Conservation (phyloP, 139 green algal species). For the Chlamydomonas sp. region DNA sequence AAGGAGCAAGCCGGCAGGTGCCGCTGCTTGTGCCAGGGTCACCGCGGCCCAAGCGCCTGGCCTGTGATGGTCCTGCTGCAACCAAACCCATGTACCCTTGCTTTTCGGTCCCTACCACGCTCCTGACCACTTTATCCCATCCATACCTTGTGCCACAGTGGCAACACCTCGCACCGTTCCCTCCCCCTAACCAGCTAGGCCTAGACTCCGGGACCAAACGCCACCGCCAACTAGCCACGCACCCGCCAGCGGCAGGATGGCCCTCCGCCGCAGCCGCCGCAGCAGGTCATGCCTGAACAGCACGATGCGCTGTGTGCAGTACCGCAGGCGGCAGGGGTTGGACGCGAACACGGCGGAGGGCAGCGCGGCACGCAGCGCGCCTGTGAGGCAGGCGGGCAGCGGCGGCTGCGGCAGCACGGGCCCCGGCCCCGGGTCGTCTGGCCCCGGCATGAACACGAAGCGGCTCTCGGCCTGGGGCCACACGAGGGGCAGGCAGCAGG, state of each 20-base stretch:
- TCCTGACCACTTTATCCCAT: not conserved
- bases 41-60: no score
- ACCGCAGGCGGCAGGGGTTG: conserved; percentile 84
- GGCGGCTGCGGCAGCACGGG: conserved; percentile 77
- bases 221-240: not conserved
- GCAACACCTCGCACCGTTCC: no score
- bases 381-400: conserved; percentile 69
- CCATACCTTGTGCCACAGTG: not conserved
- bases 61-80: no score
- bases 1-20: no score
- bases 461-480: conserved; percentile 60
- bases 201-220: conserved; percentile 3
- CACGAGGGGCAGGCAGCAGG: no score
- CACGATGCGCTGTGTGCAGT: conserved; percentile 62
- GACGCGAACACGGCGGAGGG: conserved; percentile 74
- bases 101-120: not conserved
- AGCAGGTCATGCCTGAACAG: conserved; percentile 73
- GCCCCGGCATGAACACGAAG: conserved; percentile 90
- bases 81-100: not conserved
- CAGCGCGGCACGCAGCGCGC: conserved; percentile 59
- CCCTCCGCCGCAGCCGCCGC: conserved; percentile 53
- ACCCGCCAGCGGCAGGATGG: conserved; percentile 55
- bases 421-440: conserved; percentile 75
- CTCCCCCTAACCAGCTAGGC: not conserved
- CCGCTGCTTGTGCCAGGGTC: no score